Base-by-base conservation (phyloP, 345 rosid genomes). In the Citrus inodora region DNA sequence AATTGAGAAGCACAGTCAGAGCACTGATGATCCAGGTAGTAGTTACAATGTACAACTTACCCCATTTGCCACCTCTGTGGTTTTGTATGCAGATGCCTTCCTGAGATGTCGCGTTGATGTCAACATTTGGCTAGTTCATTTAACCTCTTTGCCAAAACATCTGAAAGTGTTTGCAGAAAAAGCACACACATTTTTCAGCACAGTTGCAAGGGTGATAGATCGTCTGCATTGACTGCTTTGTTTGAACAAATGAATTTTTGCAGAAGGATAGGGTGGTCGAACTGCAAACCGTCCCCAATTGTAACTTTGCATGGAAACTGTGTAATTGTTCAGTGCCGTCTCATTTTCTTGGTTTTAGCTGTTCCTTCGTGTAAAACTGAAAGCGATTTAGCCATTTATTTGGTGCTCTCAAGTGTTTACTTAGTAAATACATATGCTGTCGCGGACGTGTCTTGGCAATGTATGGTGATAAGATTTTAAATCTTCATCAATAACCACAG, bases 171-270 rank as follows among this genome's bases (percentile, higher is more conserved):
- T 55, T 61, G 71, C 71, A 64, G 66, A 66, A 16, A 48, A 48
- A 68, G 61, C 28, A 37, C 40, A 40, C 67, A 75, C 73, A 73
- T 64, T 24, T 53, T 28, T 76, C n/a, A 78, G 75, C 81, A 76
- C 60, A 37, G 70, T 76, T 17, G 32, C 53, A 37, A 60, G 66
- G 56, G 35, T 74, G 56, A 55, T 32, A 35, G 63, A 66, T 37
- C 37, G 21, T 67, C 60, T 48, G 35, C 42, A 48, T 77, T 66
- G 42, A 58, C 51, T n/a, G 65, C 78, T 33, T 40, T 75, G 69
- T 76, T 66, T 58, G 67, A 78, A 58, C 42, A 63, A 66, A 69
- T 28, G 68, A 33, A 35, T n/a, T 68, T 70, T 24, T 14, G 17
- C 37, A 51, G 22, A 71, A 28, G 71, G 58, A 14, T 66, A 42